Base-by-base conservation (phyloP, 306 rosid genomes). In the Rosa lucieae region DNA sequence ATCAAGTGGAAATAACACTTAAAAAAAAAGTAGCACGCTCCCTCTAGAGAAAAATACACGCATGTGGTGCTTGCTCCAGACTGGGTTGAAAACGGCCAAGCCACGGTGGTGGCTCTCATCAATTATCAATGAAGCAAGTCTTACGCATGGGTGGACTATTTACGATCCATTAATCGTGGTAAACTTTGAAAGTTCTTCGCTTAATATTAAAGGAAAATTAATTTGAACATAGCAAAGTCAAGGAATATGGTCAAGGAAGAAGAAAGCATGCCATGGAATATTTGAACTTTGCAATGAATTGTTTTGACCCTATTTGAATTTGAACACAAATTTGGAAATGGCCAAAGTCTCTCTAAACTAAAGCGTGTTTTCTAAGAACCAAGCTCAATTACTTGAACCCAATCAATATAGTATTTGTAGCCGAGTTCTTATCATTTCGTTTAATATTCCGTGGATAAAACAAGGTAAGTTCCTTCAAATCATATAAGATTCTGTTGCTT, bases 341-440 rank as follows among this genome's bases (percentile, higher is more conserved):
- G 72, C 62, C 72, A 29, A 76, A 76, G 62, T 76, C 79, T 44
- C 71, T 29, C 59, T 29, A 26, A 13, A 21, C 29, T 48, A 62
- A 62, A 46, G 8, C 79, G 79, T 46, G 79, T 76, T 10, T 66
- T 35, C 5, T 8, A 23, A 21, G 78, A 58, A 9, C 55, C 5
- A 26, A 17, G 61, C 61, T 53, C 23, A 15, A 51, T 20, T 3
- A 15, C 56, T 51, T 58, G 21, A 21, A 58, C 14, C 46, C 46
- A 5, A 6, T 1, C 10, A 8, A 9, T 58, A 43, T 6, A 43
- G 46, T 43, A 32, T 32, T 32, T 32, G 46, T 21, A 59, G 37
- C 5, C 1, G 11, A 20, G 8, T 20, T 55, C 23, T 55, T 55
- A 20, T 55, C 63, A 56, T 7, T 56, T 21, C 63, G 29, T n/a